Conservation (phyloP, 1,284 basidiomycete species). For the Cystobasidiaceae sp. region DNA sequence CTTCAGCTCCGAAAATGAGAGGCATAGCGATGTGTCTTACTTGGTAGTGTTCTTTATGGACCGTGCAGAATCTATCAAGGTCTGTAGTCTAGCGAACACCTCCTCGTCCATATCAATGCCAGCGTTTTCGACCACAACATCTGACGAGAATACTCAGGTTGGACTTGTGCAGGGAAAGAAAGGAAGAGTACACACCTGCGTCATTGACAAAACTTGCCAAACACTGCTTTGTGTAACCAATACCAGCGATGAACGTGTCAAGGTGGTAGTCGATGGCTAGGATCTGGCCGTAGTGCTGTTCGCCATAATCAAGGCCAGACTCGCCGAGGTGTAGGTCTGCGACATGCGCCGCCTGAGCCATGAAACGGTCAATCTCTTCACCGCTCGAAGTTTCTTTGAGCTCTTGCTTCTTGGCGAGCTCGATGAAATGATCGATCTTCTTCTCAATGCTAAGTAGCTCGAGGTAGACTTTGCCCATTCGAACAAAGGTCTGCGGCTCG, state of each 20-base stretch:
- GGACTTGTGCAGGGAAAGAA: conserved; percentile 1
- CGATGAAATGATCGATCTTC: conserved; percentile 83
- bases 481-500: conserved; percentile 74
- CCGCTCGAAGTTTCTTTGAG: conserved; percentile 90
- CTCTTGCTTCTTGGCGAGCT: conserved; percentile 73
- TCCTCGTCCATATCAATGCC: conserved; percentile 59
- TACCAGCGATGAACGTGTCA: conserved; percentile 82
- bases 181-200: conserved; percentile 54
- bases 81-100: conserved; percentile 73
- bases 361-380: conserved; percentile 75
- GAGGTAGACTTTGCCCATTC: conserved; percentile 71
- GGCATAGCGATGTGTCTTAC: conserved; percentile 49
- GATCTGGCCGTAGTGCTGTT: conserved; percentile 78
- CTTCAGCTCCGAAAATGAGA: too few species aligned
- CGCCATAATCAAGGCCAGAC: conserved; percentile 76
- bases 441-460: conserved; percentile 85
- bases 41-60: conserved; percentile 71
- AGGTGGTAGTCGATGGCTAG: conserved; percentile 78
- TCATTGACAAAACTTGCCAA: conserved; percentile 68
- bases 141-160: conserved; percentile 48
- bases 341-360: conserved; percentile 84
- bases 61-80: conserved; percentile 71
- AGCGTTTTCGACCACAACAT: conserved; percentile 65
- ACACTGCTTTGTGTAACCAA: conserved; percentile 78
- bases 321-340: conserved; percentile 73